Conservation (phyloP, 176 grass and related monocot species). For the Aegilops speltoides region DNA sequence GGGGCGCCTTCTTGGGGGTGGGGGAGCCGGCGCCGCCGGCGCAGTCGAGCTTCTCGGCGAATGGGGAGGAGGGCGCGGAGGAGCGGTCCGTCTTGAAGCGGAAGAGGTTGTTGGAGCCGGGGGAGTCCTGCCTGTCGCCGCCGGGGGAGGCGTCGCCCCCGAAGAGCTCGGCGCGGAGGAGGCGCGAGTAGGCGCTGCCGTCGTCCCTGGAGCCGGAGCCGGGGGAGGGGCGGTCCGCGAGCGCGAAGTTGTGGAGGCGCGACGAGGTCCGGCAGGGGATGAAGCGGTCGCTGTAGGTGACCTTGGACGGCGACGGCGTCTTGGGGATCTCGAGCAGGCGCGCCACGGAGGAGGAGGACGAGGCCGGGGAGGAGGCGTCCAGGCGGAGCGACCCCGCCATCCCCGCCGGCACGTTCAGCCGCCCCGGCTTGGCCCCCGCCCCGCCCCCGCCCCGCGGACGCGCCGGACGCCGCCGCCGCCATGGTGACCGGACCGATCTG, state of each 20-base stretch:
- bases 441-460: conserved; percentile 22
- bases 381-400: conserved; percentile 76
- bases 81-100: conserved; percentile 86
- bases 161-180: conserved; percentile 89
- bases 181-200: conserved; percentile 64
- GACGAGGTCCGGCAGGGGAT: conserved; percentile 96
- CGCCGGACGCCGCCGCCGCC: conserved; percentile 51
- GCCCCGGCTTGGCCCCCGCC: conserved; percentile 32
- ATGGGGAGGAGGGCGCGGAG: conserved; percentile 60
- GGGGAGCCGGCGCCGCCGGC: conserved; percentile 14
- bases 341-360: not conserved
- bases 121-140: conserved; percentile 36
- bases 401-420: conserved; percentile 73
- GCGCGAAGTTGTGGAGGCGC: conserved; percentile 83
- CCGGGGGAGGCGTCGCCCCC: conserved; percentile 38
- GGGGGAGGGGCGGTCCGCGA: conserved; percentile 48
- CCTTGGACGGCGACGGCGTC: conserved; percentile 84
- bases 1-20: conserved; percentile 53
- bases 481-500: not conserved
- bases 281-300: conserved; percentile 90
- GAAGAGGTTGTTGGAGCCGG: conserved; percentile 85
- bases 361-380: conserved; percentile 18
- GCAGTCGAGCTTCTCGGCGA: conserved; percentile 28
- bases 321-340: conserved; percentile 50
- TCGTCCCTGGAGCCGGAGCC: conserved; percentile 10